Evolutionary conservation across 2,329 filamentous ascomycete species (phyloP), one percentile per base, ranked within the genome.

Genomic region (Neonectria faginata): DNA sequence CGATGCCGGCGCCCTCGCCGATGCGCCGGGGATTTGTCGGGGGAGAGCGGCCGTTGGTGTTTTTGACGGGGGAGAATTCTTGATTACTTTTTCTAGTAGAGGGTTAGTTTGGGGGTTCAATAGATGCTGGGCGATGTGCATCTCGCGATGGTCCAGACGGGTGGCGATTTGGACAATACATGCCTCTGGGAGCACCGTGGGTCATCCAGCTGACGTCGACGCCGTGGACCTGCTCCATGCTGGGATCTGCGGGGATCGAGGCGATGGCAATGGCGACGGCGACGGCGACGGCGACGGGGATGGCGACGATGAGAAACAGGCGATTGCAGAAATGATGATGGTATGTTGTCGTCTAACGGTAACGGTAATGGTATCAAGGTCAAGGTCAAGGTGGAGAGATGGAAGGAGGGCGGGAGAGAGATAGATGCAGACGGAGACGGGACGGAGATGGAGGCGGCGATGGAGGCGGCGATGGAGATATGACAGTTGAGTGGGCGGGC

Each of bases 131-230:
- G 62, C 41, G 54, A 64, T 63, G 62, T 50, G 68, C 57, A 63
- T 72, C 59, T 60, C 60, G 31, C 42, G 52, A 48, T 61, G 55
- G 50, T 63, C 58, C 50, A 54, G 62, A 55, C 33, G 50, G 70
- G 72, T 74, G 70, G 70, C 69, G 69, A 72, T 25, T 64, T 16
- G 47, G 48, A 57, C 59, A 62, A 41, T 62, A 80, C 86, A 80
- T 85, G 92, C 93, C 93, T 91, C 92, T 94, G 68, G 90, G 89
- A 72, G 91, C 88, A 76, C 92, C 91, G 80, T 96, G 92, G 72
- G 86, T 86, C 84, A 97, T 91, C 93, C 93, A 97, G 80, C 91
- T 94, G 76, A 97, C 93, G 80, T 97, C 93, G 75, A 97, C 88
- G 70, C 91, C 90, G 78, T 93, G 89, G 70, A 92, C 88, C 73